Evolutionary conservation across 2,329 filamentous ascomycete genomes (phyloP).

Genomic region (Exophiala sp.): DNA sequence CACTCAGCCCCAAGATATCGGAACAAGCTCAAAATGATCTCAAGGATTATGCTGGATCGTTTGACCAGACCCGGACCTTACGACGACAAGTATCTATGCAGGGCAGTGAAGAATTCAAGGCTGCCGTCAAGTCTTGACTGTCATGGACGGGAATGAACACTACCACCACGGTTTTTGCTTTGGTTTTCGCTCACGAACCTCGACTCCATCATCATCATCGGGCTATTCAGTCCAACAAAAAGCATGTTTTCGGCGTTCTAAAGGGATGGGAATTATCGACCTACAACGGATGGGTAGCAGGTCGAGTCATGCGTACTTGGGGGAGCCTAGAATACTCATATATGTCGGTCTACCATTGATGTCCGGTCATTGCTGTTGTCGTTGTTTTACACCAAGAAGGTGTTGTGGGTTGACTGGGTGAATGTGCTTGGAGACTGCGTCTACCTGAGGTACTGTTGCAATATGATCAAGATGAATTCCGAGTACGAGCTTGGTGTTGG

Average conservation of each 20-base stretch:
- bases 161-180: no score
- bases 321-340: background rate
- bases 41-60: conserved; percentile 77
- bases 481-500: background rate
- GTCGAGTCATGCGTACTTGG: background rate
- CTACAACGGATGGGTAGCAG: no score
- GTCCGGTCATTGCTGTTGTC: background rate
- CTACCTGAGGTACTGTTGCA: no score
- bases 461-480: background rate
- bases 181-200: no score
- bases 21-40: conserved; percentile 73
- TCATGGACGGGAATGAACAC: no score
- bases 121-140: conserved; percentile 10
- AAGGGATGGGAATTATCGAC: no score
- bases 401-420: no score
- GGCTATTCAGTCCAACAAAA: background rate
- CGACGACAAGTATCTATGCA: conserved; percentile 34
- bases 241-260: background rate
- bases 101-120: conserved; percentile 23
- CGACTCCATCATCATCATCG: no score
- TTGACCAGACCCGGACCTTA: conserved; percentile 67
- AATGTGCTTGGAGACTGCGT: no score
- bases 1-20: conserved; percentile 71
- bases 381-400: background rate
- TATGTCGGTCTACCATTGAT: background rate